phyloP scores from a whole-genome alignment of 2,329 filamentous ascomycete species.

The Aureobasidium sp. region DNA sequence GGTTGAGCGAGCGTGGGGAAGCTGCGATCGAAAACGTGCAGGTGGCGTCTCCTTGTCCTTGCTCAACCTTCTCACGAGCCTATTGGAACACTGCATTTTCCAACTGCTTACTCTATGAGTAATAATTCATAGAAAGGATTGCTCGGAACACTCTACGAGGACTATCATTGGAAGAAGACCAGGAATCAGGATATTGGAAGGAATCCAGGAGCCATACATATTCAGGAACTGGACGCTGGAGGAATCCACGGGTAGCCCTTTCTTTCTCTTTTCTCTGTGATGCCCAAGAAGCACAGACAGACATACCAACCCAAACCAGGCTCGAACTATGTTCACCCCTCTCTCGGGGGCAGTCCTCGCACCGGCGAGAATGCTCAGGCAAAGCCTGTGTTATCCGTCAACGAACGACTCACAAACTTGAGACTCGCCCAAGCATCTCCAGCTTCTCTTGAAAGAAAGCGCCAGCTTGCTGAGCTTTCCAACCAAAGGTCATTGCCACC shows the following conservation, averaged over 20 bases:
- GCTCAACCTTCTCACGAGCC: background rate
- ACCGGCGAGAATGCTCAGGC: slow-evolving; percentile 16
- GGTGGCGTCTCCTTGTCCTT: slow-evolving; percentile 1
- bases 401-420: slow-evolving; percentile 38
- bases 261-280: slow-evolving; percentile 16
- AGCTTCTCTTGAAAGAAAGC: slow-evolving; percentile 28
- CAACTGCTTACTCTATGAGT: background rate
- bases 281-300: slow-evolving; percentile 41
- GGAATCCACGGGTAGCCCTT: background rate
- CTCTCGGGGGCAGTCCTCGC: slow-evolving; percentile 20
- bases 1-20: background rate
- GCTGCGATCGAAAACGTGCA: background rate
- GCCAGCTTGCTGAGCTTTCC: slow-evolving; percentile 34
- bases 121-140: background rate
- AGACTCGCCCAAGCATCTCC: slow-evolving; percentile 34
- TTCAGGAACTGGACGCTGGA: background rate
- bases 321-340: slow-evolving; percentile 28
- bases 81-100: background rate
- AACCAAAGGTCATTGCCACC: slow-evolving; percentile 37
- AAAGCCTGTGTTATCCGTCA: slow-evolving; percentile 28
- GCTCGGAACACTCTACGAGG: background rate
- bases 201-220: background rate
- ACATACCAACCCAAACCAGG: slow-evolving; percentile 32
- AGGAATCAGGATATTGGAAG: background rate
- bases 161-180: background rate